These are phyloP conservation scores for Pythium volutum DNA, from an alignment of 352 stramenopile species.

Conservation along the genomic window DNA sequence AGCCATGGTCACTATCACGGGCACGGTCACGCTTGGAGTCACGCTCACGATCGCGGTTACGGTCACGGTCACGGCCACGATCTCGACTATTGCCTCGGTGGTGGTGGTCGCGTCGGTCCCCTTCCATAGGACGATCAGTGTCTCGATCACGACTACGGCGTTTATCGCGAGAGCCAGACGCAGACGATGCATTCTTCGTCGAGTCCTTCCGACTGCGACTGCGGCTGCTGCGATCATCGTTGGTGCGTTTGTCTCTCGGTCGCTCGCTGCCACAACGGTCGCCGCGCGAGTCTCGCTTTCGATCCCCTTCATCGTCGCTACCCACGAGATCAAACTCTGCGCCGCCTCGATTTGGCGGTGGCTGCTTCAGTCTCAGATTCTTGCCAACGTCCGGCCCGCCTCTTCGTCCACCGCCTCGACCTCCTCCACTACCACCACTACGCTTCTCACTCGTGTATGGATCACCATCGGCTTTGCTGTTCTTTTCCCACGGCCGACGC, in stretches of 20 bases:
- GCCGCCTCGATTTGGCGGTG: constrained; percentile 4
- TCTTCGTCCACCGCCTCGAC: constrained; percentile 11
- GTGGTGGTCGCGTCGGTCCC: constrained; percentile 7
- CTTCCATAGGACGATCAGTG: neutral
- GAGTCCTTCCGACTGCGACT: constrained; percentile 14
- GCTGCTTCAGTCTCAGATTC: constrained; percentile 46
- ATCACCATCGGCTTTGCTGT: constrained; percentile 51
- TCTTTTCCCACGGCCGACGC: constrained; percentile 57
- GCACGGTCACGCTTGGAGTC: constrained; percentile 7
- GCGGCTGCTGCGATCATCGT: constrained; percentile 8
- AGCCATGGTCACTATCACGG: constrained; percentile 9
- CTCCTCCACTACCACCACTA: neutral
- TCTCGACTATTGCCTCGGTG: neutral
- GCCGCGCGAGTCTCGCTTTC: neutral
- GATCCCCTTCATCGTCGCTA: constrained; percentile 32
- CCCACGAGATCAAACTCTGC: constrained; percentile 44
- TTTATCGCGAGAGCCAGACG: neutral
- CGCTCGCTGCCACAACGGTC: neutral
- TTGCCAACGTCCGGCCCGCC: constrained; percentile 29
- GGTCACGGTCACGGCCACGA: constrained; percentile 9
- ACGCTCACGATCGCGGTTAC: constrained; percentile 4
- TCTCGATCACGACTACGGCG: constrained; percentile 18
- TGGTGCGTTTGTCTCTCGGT: neutral
- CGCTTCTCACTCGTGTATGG: constrained; percentile 37
- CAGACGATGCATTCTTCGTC: neutral